Evolutionary conservation across 768 basidiomycete genomes (phyloP).

Genomic region (Mrakia blollopis): DNA sequence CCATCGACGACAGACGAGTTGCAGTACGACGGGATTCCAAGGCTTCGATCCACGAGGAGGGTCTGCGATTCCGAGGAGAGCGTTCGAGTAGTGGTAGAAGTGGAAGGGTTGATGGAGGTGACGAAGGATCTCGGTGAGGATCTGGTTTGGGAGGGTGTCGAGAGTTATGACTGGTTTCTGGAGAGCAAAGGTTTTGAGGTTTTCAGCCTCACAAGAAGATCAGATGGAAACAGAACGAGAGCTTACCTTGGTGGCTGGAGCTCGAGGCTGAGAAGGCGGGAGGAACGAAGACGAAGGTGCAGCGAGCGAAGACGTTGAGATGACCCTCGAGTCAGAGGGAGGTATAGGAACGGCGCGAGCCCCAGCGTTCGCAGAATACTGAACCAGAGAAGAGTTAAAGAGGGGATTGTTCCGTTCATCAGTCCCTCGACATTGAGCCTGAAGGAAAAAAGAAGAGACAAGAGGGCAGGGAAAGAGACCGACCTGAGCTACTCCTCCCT

Average conservation of each 20-base stretch:
- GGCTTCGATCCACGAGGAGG: not conserved
- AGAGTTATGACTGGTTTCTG: too few species aligned
- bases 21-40: not conserved
- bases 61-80: not conserved
- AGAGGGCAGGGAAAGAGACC: not conserved
- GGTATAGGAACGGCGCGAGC: not conserved
- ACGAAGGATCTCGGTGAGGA: not conserved
- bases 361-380: not conserved
- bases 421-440: too few species aligned
- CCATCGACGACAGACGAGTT: slow-evolving; percentile 2
- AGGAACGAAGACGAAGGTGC: not conserved
- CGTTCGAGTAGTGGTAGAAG: slow-evolving; percentile 1
- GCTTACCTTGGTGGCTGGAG: not conserved
- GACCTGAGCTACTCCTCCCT: not conserved
- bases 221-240: not conserved
- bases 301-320: not conserved
- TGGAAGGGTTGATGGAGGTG: slow-evolving; percentile 5
- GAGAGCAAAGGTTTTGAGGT: too few species aligned
- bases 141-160: not conserved
- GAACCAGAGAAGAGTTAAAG: too few species aligned
- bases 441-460: too few species aligned
- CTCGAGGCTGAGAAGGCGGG: not conserved
- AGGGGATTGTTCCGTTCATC: too few species aligned
- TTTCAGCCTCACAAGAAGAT: too few species aligned
- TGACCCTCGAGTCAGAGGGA: not conserved